Evolutionary conservation across 2,329 filamentous ascomycete species (phyloP).

Genomic region (Penicillium sp.): DNA sequence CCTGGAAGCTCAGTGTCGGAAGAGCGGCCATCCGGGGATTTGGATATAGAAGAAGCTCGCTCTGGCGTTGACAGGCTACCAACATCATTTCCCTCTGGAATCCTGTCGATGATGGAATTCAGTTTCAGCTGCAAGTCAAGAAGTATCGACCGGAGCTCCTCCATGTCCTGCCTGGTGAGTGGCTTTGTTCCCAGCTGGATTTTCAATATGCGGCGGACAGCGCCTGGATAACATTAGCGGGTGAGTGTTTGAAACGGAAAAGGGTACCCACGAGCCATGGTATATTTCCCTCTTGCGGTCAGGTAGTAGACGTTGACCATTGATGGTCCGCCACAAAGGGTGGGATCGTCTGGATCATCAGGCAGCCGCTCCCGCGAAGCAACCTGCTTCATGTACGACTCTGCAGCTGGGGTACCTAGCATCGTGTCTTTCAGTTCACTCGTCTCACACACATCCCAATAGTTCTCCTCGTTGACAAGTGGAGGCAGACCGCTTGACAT

Average conservation of each 20-base stretch:
- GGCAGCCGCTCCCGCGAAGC: slow-evolving; percentile 29
- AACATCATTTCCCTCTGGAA: slow-evolving; percentile 32
- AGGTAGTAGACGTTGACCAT: slow-evolving; percentile 45
- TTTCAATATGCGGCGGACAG: slow-evolving; percentile 42
- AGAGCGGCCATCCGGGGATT: slow-evolving; percentile 26
- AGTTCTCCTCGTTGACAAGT: slow-evolving; percentile 46
- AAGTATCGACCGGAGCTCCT: slow-evolving; percentile 42
- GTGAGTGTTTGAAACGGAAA: not conserved
- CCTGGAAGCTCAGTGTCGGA: slow-evolving; percentile 33
- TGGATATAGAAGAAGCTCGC: slow-evolving; percentile 25
- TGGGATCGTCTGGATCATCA: slow-evolving; percentile 42
- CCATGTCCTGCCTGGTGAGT: slow-evolving; percentile 43
- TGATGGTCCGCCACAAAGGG: slow-evolving; percentile 38
- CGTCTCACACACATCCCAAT: slow-evolving; percentile 47
- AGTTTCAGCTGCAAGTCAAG: slow-evolving; percentile 41
- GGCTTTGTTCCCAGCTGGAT: slow-evolving; percentile 46
- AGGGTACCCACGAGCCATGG: slow-evolving; percentile 41
- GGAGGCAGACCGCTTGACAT: slow-evolving; percentile 50
- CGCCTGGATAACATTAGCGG: slow-evolving; percentile 26
- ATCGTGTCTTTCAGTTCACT: slow-evolving; percentile 48
- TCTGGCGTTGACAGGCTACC: slow-evolving; percentile 18
- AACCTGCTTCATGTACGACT: slow-evolving; percentile 36
- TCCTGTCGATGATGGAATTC: slow-evolving; percentile 42
- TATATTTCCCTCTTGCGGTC: slow-evolving; percentile 44
- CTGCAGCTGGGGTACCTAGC: slow-evolving; percentile 37